Evolutionary conservation across 139 green algal species (phyloP), one percentile per base, ranked within the genome.

Genomic region (Chlamydomonas incerta): DNA sequence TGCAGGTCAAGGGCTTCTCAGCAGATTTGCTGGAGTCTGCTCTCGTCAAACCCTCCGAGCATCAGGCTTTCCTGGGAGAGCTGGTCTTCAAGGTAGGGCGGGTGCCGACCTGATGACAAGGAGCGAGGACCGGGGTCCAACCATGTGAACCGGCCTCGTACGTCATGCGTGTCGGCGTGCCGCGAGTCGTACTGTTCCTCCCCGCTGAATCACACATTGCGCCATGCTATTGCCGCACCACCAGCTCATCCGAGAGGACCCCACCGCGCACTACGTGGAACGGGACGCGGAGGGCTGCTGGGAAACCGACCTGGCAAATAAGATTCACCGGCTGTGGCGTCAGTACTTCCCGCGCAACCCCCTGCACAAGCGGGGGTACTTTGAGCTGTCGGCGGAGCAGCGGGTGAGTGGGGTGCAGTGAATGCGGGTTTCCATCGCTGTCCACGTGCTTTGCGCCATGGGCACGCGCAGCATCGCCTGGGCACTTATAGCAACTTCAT

Each of bases 11-110:
- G 35, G 24, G 70, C 18, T 93, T 90, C 69, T 82, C 83, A 0
- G 72, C 80, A 4, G 91, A 94, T 21, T 47, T 80, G 71, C 82
- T 94, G 28, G 91, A 94, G 70, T 33, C 26, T 29, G 87, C 89
- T 23, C 33, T 93, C 31, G 55, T 91, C 35, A 31, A 72, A 13
- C 89, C 88, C 3, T 71, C 71, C 1, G 90, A 92, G 17, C 83
- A 90, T 77, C 55, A 66, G 47, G 62, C 87, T 67, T 92, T 93
- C 60, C 83, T 92, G 5, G 83, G 50, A 24, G 89, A 92, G 68
- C 67, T 93, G 23, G 47, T 93, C 47, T 88, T 72, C 68, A 92
- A 87, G 77, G 77, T 74, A 65, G 5, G 28, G n/a, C n/a, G n/a
- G n/a, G n/a, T n/a, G n/a, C n/a, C n/a, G n/a, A n/a, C n/a, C n/a